phyloP scores from a whole-genome alignment of 225 moss, liverwort and hornwort species.

The Pseudoscleropodium purum region DNA sequence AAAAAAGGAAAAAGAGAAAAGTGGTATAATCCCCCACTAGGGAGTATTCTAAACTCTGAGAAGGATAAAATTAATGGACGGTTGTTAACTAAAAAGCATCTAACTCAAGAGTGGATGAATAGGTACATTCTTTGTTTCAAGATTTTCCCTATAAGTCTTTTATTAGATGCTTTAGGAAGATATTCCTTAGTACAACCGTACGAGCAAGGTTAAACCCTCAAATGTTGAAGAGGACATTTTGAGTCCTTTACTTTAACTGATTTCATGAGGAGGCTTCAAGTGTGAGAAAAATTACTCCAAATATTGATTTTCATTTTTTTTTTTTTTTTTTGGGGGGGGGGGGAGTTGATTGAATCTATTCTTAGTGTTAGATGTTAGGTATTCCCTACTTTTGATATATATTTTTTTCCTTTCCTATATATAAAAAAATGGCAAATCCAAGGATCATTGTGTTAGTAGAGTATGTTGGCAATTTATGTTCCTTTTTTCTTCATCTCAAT shows the following conservation, averaged over 20 bases:
- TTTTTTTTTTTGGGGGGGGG: too few species aligned
- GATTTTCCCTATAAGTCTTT: not conserved
- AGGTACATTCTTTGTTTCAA: not conserved
- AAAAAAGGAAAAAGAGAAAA: not conserved
- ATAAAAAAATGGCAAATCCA: not conserved
- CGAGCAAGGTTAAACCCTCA: accelerated
- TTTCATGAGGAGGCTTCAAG: not conserved
- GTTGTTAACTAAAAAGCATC: not conserved
- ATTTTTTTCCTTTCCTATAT: not conserved
- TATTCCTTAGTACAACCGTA: accelerated
- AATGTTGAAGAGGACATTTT: not conserved
- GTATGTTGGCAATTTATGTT: not conserved
- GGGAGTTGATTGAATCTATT: not conserved
- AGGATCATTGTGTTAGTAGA: not conserved
- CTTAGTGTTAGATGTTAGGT: not conserved
- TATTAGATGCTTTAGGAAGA: not conserved
- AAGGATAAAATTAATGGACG: not conserved
- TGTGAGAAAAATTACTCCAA: not conserved
- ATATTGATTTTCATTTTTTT: not conserved
- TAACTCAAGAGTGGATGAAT: not conserved
- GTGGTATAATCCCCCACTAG: too few species aligned
- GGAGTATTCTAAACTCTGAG: not conserved
- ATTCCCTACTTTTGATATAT: not conserved
- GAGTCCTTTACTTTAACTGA: not conserved
- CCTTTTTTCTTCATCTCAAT: not conserved